Conservation (phyloP, 2,329 filamentous ascomycete species). For the Arthrobotrys megalospora region DNA sequence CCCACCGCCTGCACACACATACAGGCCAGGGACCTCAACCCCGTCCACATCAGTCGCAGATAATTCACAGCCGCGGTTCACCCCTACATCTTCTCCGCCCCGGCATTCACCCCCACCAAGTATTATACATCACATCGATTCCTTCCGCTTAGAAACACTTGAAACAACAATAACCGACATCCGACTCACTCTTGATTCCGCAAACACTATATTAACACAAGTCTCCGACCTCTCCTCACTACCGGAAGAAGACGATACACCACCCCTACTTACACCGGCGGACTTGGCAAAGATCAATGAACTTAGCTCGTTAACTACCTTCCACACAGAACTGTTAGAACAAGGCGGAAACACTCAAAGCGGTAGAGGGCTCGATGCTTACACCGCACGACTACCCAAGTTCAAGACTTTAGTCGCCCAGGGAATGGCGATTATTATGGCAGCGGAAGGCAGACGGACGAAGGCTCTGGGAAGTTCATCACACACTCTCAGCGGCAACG, state of each 20-base stretch:
- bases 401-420: constrained; percentile 54
- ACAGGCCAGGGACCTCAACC: constrained; percentile 37
- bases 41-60: constrained; percentile 48
- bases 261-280: constrained; percentile 37
- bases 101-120: constrained; percentile 42
- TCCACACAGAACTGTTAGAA: constrained; percentile 26
- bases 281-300: constrained; percentile 60
- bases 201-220: constrained; percentile 57
- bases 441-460: constrained; percentile 41
- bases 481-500: constrained; percentile 1
- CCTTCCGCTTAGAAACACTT: constrained; percentile 58
- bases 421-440: constrained; percentile 58
- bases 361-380: constrained; percentile 20
- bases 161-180: constrained; percentile 59
- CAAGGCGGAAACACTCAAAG: constrained; percentile 1
- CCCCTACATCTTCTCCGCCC: constrained; percentile 53
- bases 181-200: constrained; percentile 43
- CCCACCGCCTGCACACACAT: constrained; percentile 16
- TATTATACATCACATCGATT: constrained; percentile 60
- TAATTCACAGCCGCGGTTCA: constrained; percentile 50
- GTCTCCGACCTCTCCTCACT: constrained; percentile 48
- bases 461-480: background rate
- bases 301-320: constrained; percentile 30
- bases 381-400: constrained; percentile 46
- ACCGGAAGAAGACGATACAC: constrained; percentile 46